A percentile compares a stretch with the other conserved stretches of the same genome.
Conservation (phyloP, 2,329 filamentous ascomycete species). For the Colletotrichum sp. region DNA sequence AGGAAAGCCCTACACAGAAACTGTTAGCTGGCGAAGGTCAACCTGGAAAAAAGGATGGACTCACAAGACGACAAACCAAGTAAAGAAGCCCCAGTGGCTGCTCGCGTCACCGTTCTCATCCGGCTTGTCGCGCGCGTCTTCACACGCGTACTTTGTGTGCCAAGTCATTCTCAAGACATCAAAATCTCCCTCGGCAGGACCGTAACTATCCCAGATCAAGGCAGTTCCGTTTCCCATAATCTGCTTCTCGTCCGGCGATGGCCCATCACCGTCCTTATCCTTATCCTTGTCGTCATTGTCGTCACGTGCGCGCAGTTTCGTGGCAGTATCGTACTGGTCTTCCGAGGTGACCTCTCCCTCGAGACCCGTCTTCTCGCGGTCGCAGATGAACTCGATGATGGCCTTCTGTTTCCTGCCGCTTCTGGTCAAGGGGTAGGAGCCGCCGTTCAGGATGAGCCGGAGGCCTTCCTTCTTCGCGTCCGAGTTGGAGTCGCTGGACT, state of each 20-base stretch:
- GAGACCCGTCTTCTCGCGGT: slow-evolving; percentile 71
- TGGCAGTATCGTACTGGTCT: slow-evolving; percentile 54
- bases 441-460: slow-evolving; percentile 70
- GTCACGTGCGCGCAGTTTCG: slow-evolving; percentile 23
- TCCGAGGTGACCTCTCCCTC: slow-evolving; percentile 70
- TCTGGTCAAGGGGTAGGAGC: slow-evolving; percentile 58
- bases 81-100: slow-evolving; percentile 90
- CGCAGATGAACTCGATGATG: slow-evolving; percentile 86
- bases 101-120: slow-evolving; percentile 48
- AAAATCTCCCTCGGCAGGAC: slow-evolving; percentile 54
- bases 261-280: slow-evolving; percentile 42
- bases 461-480: slow-evolving; percentile 76
- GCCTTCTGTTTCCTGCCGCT: slow-evolving; percentile 70
- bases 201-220: slow-evolving; percentile 79
- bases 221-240: slow-evolving; percentile 63
- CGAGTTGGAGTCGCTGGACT: slow-evolving; percentile 64
- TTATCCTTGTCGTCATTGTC: slow-evolving; percentile 42
- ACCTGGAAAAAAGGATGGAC: slow-evolving; percentile 39
- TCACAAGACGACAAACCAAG: slow-evolving; percentile 94
- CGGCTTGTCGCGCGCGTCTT: slow-evolving; percentile 46
- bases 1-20: slow-evolving; percentile 74
- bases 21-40: slow-evolving; percentile 23
- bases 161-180: slow-evolving; percentile 79
- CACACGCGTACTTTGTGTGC: slow-evolving; percentile 88
- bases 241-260: slow-evolving; percentile 47